Evolutionary conservation across 1,139 yeast genomes (phyloP).

Genomic region (Spencermartinsiella ligniputridi): DNA sequence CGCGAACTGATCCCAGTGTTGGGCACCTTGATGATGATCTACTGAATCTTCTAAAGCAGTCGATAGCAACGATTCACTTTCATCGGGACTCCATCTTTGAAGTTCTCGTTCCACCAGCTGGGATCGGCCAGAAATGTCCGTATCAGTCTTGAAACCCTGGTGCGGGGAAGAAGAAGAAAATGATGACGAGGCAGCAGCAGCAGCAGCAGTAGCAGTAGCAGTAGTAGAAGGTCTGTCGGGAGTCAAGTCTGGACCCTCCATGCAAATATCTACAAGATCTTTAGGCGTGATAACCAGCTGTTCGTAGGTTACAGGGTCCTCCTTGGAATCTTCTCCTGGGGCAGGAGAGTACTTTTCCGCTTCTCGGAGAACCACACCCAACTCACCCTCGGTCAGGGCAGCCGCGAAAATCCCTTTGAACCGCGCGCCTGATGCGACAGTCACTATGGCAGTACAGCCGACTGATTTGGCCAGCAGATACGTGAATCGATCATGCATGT

Average conservation of each 20-base stretch:
- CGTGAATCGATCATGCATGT: constrained; percentile 46
- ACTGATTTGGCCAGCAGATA: constrained; percentile 50
- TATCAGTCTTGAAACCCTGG: constrained; percentile 66
- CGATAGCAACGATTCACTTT: constrained; percentile 30
- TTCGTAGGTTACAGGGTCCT: constrained; percentile 39
- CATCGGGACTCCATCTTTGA: constrained; percentile 83
- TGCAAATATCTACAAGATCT: constrained; percentile 61
- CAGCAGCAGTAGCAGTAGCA: constrained; percentile 10
- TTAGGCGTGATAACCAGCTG: constrained; percentile 51
- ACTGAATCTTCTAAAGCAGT: constrained; percentile 33
- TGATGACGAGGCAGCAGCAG: constrained; percentile 11
- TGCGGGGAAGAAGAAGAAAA: not conserved
- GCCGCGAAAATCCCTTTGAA: constrained; percentile 56
- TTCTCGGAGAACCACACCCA: constrained; percentile 52
- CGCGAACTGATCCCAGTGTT: constrained; percentile 93
- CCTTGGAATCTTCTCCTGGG: constrained; percentile 36
- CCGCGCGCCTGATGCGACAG: constrained; percentile 58
- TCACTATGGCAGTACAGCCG: constrained; percentile 54
- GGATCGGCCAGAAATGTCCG: constrained; percentile 58
- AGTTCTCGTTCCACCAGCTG: constrained; percentile 62
- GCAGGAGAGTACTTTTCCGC: constrained; percentile 43
- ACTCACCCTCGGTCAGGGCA: constrained; percentile 39
- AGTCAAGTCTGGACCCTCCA: constrained; percentile 42
- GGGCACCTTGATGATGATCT: constrained; percentile 37
- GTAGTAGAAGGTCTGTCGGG: constrained; percentile 17